Conservation (phyloP, 176 grass and related monocot species). For the Oryza glaberrima region DNA sequence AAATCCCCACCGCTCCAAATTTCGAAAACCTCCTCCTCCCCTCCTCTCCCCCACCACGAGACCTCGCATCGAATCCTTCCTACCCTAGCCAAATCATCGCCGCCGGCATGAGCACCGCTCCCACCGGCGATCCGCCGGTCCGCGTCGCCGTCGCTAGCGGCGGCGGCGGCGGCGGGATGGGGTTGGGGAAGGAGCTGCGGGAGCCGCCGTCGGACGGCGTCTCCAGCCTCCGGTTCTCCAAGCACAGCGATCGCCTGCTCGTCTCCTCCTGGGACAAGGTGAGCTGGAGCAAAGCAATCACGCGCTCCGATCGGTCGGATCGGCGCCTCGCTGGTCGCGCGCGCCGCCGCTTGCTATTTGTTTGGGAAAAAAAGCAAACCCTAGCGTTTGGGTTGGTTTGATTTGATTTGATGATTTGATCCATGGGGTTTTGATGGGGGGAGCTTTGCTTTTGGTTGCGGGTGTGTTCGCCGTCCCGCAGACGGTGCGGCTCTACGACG, state of each 20-base stretch:
- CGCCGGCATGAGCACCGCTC: not conserved
- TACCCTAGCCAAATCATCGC: not conserved
- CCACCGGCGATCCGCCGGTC: not conserved
- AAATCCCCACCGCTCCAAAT: constrained; percentile 9
- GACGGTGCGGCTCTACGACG: constrained; percentile 70
- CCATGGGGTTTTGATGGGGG: constrained; percentile 1
- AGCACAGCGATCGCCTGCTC: constrained; percentile 57
- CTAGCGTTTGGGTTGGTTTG: not conserved
- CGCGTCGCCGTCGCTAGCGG: not conserved
- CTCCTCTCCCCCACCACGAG: constrained; percentile 21
- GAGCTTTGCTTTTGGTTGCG: not conserved
- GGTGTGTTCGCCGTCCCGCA: constrained; percentile 21
- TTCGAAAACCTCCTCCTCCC: not conserved
- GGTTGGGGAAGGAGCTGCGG: constrained; percentile 48
- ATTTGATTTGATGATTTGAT: not conserved
- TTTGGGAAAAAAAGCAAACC: constrained; percentile 15
- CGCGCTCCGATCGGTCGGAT: too few relatives aligned
- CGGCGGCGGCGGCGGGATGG: not conserved
- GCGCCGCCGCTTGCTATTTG: not conserved
- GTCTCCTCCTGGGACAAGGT: constrained; percentile 79
- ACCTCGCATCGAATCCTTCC: constrained; percentile 8
- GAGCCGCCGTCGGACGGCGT: constrained; percentile 58
- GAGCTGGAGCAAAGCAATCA: not conserved
- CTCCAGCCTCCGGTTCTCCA: constrained; percentile 73
- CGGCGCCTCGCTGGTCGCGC: not conserved